Evolutionary conservation across 208 protist genomes (phyloP).

Genomic region (Trichomonas vaginalis): DNA sequence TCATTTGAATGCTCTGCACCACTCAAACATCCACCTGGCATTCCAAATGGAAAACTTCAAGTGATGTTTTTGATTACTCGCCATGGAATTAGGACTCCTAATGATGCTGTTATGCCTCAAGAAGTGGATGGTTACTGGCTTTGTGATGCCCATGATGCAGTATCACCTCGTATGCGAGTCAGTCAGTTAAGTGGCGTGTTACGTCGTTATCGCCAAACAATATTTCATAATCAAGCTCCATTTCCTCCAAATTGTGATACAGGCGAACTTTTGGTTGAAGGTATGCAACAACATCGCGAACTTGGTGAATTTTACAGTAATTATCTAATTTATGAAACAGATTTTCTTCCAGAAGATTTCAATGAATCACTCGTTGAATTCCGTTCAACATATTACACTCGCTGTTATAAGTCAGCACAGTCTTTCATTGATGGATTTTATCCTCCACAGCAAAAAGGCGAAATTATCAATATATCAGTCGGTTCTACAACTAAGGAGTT

Average conservation of each 20-base stretch:
- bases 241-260: not conserved
- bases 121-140: not conserved
- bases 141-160: not conserved
- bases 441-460: not conserved
- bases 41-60: not conserved
- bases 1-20: not conserved
- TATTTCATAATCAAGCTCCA: not conserved
- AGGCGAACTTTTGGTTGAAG: not conserved
- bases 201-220: not conserved
- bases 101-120: not conserved
- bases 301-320: not conserved
- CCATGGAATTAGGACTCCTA: not conserved
- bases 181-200: not conserved
- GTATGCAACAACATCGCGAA: not conserved
- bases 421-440: not conserved
- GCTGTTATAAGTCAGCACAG: not conserved
- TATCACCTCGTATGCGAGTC: not conserved
- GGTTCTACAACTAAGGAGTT: not conserved
- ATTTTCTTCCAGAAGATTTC: not conserved
- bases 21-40: not conserved
- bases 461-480: not conserved
- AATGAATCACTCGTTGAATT: not conserved
- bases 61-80: not conserved
- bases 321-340: not conserved
- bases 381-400: not conserved